Evolutionary conservation across 345 rosid species (phyloP).

Genomic region (Eucalyptus cladocalyx): DNA sequence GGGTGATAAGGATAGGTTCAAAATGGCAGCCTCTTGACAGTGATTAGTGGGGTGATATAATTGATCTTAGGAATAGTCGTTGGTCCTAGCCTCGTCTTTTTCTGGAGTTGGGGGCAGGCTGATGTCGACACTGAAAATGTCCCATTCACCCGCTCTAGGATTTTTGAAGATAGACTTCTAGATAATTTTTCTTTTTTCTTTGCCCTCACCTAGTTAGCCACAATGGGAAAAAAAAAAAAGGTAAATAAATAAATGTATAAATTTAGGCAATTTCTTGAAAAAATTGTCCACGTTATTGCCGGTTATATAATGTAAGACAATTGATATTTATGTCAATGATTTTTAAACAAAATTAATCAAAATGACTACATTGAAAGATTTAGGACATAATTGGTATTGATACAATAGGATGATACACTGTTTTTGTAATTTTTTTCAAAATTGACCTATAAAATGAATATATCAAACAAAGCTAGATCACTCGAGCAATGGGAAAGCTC

Average conservation of each 20-base stretch:
- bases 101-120: no score
- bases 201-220: neutral
- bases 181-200: neutral
- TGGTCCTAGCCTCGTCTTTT: no score
- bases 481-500: neutral
- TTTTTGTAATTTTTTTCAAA: neutral
- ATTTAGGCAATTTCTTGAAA: neutral
- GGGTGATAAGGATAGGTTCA: neutral
- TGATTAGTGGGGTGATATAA: no score
- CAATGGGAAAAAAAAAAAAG: neutral
- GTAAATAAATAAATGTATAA: neutral
- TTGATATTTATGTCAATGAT: accelerated
- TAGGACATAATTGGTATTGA: accelerated
- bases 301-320: accelerated
- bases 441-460: neutral
- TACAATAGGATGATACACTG: accelerated
- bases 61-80: no score
- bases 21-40: neutral
- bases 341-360: accelerated
- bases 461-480: neutral
- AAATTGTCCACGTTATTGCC: accelerated
- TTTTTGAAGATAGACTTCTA: no score
- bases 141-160: accelerated
- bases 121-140: no score
- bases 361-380: neutral